These are phyloP conservation scores for Epichloe elymi DNA, from an alignment of 2,329 filamentous ascomycete species.

Conservation along the genomic window DNA sequence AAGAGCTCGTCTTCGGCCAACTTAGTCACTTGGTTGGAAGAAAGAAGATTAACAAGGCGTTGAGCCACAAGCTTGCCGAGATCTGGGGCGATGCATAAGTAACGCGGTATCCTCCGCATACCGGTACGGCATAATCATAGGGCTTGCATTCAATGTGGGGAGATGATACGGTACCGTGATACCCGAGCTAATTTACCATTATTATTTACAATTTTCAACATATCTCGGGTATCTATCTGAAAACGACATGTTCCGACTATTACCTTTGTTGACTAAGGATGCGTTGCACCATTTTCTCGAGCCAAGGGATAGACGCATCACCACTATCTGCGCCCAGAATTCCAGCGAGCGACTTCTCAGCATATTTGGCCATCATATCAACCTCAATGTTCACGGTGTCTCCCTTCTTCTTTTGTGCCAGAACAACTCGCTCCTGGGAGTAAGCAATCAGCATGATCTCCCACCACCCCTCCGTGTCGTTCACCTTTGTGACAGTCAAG, in stretches of 20 bases:
- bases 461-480: constrained; percentile 70
- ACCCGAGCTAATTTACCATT: neutral
- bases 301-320: constrained; percentile 37
- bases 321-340: constrained; percentile 44
- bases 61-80: constrained; percentile 60
- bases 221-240: no score
- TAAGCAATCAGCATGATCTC: constrained; percentile 98
- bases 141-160: no score
- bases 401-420: constrained; percentile 63
- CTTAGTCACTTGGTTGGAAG: constrained; percentile 48
- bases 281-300: constrained; percentile 61
- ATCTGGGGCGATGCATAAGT: constrained; percentile 48
- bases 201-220: neutral
- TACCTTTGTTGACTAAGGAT: constrained; percentile 52
- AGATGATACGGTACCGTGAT: neutral
- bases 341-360: constrained; percentile 76
- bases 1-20: constrained; percentile 44
- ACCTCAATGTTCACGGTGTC: constrained; percentile 88
- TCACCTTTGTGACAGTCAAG: constrained; percentile 76
- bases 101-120: neutral
- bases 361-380: constrained; percentile 75
- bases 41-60: constrained; percentile 51
- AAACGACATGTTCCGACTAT: neutral
- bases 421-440: constrained; percentile 83
- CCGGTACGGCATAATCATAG: neutral